Percentiles rank a stretch among this genome's conserved stretches.
phyloP scores from a whole-genome alignment of 129 eudicot genomes.

The Saussurea involucrata region DNA sequence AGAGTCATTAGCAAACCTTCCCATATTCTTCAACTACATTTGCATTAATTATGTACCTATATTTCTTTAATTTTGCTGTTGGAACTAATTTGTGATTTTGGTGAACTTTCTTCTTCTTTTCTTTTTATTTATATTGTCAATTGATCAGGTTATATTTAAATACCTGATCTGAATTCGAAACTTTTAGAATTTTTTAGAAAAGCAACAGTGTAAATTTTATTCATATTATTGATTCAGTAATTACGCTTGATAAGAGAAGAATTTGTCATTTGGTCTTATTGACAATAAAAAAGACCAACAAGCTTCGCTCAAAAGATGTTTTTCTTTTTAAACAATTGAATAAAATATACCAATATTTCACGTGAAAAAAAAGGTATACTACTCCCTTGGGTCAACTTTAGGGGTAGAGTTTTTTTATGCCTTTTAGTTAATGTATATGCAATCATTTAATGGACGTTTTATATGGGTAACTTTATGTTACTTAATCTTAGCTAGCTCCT shows the following conservation, averaged over 20 bases:
- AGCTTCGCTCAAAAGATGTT: background rate
- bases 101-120: constrained; percentile 18
- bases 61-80: constrained; percentile 38
- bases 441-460: too few species aligned
- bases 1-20: constrained; percentile 49
- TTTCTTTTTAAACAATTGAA: too few species aligned
- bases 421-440: too few species aligned
- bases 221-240: background rate
- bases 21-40: constrained; percentile 33
- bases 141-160: background rate
- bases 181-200: background rate
- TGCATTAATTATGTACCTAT: constrained; percentile 28
- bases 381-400: too few species aligned
- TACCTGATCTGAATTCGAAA: background rate
- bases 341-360: too few species aligned
- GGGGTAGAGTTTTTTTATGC: too few species aligned
- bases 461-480: too few species aligned
- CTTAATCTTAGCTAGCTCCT: too few species aligned
- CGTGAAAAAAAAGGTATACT: background rate
- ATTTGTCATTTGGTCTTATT: too few species aligned
- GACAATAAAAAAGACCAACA: background rate
- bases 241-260: background rate
- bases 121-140: background rate
- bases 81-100: constrained; percentile 42
- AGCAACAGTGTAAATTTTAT: background rate